Evolutionary conservation across 345 rosid genomes (phyloP).

Genomic region (Citrus glauca): DNA sequence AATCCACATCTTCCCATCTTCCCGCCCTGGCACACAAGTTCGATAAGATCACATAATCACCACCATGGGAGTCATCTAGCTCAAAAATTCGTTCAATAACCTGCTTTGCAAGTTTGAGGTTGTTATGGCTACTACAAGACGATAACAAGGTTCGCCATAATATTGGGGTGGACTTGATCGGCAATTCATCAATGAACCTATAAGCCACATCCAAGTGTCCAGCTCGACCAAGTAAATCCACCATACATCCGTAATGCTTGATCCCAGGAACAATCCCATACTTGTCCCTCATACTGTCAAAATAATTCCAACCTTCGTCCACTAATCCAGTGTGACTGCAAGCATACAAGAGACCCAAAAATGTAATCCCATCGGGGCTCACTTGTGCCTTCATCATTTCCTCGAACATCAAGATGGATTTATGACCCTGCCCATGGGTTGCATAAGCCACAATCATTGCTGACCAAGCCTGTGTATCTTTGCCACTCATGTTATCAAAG

Average conservation of each 20-base stretch:
- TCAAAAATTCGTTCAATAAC: constrained; percentile 56
- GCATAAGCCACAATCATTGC: constrained; percentile 87
- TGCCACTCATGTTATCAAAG: constrained; percentile 50
- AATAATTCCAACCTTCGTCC: constrained; percentile 55
- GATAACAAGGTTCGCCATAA: constrained; percentile 78
- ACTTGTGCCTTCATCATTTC: constrained; percentile 49
- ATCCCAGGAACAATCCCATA: constrained; percentile 47
- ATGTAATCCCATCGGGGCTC: constrained; percentile 66
- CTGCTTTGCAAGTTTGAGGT: constrained; percentile 45
- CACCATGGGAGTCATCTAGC: constrained; percentile 70
- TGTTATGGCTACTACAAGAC: constrained; percentile 67
- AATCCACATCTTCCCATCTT: constrained; percentile 70
- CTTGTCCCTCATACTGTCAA: constrained; percentile 45
- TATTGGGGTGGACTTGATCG: constrained; percentile 54
- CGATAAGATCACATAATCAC: constrained; percentile 77
- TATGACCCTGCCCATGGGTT: constrained; percentile 64
- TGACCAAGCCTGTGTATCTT: constrained; percentile 84
- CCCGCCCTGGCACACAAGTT: constrained; percentile 67
- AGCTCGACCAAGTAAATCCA: constrained; percentile 79
- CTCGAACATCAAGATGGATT: constrained; percentile 53
- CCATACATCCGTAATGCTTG: constrained; percentile 92
- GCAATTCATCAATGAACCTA: constrained; percentile 54
- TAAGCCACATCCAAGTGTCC: constrained; percentile 64
- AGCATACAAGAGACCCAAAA: constrained; percentile 72
- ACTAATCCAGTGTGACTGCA: constrained; percentile 85